Evolutionary conservation across 2,329 filamentous ascomycete species (phyloP), one percentile per base, ranked within the genome.

Genomic region (Arachnomyces sp.): DNA sequence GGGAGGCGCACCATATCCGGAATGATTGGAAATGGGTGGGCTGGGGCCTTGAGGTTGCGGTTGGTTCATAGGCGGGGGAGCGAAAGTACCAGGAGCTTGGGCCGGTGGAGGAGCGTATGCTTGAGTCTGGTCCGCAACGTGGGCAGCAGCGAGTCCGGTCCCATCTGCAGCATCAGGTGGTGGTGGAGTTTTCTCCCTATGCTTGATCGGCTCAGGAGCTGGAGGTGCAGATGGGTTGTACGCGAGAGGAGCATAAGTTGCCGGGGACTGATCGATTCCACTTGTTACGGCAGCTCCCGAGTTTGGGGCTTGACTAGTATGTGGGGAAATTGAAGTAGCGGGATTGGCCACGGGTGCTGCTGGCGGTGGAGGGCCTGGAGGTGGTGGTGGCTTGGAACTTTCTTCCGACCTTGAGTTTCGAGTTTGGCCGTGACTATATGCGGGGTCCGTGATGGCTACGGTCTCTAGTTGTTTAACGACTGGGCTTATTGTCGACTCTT

Each of bases 101-200:
- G 47, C 41, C 6, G 57, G 48, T 2, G 57, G 52, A 4, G 55
- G 50, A 28, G 54, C 48, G 36, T 61, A 65, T 30, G 55, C 49
- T 7, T 58, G 43, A 2, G 54, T 52, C 29, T 62, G 50, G 42
- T 70, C 66, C 30, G 58, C 60, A 41, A 56, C 58, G 4, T 59
- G 60, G 7, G 64, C 66, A 4, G 64, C 61, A 31, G 61, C 54
- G 4, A 71, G 60, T 2, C 67, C 68, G 1, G 67, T 70, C 11
- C 68, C 68, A 28, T 56, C 60, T 12, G 60, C 67, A 29, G 67
- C 74, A 55, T 81, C 77, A 17, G 65, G 61, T 9, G 78, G 78
- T 5, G 78, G 78, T 2, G 78, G 78, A 3, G 78, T 81, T 61
- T 80, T 79, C 57, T 81, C 77, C n/a, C 78, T 71, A 50, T 78